Evolutionary conservation across 345 rosid genomes (phyloP).

Genomic region (Viola odorata): DNA sequence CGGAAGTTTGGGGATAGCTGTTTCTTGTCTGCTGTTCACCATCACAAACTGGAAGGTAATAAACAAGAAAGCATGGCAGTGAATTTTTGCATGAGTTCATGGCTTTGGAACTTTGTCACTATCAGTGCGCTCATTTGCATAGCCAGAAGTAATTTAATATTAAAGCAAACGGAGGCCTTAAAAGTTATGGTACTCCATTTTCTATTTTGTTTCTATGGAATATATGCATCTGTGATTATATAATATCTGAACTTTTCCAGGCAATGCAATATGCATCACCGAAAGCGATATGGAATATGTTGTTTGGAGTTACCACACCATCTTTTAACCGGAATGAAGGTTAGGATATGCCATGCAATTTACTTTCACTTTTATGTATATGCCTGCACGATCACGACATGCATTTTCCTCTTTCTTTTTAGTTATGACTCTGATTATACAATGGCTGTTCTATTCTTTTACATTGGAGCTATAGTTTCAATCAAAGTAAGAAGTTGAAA

Average conservation of each 20-base stretch:
- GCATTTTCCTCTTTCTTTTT: too few relatives aligned
- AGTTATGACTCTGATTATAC: background rate
- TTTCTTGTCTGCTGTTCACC: constrained; percentile 61
- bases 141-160: background rate
- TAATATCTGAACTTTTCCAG: constrained; percentile 27
- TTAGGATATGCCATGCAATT: constrained; percentile 13
- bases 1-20: constrained; percentile 73
- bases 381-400: background rate
- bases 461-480: background rate
- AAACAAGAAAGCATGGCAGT: background rate
- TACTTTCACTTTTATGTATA: background rate
- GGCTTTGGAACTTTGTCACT: background rate
- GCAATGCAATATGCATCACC: constrained; percentile 95
- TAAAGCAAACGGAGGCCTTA: too few relatives aligned
- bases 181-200: background rate
- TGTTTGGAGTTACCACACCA: constrained; percentile 56
- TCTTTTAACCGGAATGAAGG: constrained; percentile 45
- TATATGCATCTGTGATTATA: background rate
- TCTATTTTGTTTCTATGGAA: background rate
- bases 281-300: constrained; percentile 74
- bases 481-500: background rate
- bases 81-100: background rate
- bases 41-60: constrained; percentile 74
- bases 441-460: background rate
- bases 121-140: too few relatives aligned